Percentiles rank a stretch among this genome's conserved stretches.
Conservation (phyloP, 805 yeast species). For the Zygotorulaspora chibaensis region DNA sequence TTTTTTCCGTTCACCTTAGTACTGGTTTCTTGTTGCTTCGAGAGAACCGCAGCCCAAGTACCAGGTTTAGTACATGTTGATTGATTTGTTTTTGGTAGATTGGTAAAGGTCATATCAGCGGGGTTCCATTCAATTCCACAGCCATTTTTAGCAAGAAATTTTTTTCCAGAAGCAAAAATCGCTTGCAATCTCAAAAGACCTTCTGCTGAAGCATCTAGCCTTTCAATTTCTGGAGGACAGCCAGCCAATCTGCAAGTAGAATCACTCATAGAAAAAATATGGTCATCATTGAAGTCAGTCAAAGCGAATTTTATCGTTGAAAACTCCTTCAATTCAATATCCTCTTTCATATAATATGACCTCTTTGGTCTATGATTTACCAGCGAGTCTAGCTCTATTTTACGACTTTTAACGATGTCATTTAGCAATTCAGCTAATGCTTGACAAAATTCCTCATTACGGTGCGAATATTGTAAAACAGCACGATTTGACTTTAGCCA, state of each 20-base stretch:
- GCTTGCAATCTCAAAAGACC: slow-evolving; percentile 14
- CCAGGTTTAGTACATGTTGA: neutral
- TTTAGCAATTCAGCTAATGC: slow-evolving; percentile 33
- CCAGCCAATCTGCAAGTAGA: slow-evolving; percentile 22
- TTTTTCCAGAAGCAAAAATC: slow-evolving; percentile 17
- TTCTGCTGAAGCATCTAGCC: slow-evolving; percentile 10
- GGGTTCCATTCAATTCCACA: slow-evolving; percentile 21
- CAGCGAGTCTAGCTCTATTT: slow-evolving; percentile 1
- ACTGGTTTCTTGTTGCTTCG: neutral
- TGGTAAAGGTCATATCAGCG: neutral
- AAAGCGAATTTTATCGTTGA: slow-evolving; percentile 49
- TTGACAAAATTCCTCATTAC: slow-evolving; percentile 32
- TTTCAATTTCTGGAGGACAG: slow-evolving; percentile 8
- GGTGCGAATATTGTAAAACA: slow-evolving; percentile 37
- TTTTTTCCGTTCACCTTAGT: neutral
- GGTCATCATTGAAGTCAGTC: slow-evolving; percentile 55
- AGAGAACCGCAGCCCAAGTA: neutral
- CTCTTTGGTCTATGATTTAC: slow-evolving; percentile 41
- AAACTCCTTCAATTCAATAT: slow-evolving; percentile 58
- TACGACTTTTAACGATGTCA: slow-evolving; percentile 19
- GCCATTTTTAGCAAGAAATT: slow-evolving; percentile 17
- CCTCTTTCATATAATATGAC: slow-evolving; percentile 57
- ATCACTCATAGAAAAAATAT: slow-evolving; percentile 17
- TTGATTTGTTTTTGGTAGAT: neutral
- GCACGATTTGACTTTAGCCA: slow-evolving; percentile 54